These are phyloP conservation scores for Metarhizium rileyi DNA, from an alignment of 2,329 filamentous ascomycete genomes.

Conservation along the genomic window DNA sequence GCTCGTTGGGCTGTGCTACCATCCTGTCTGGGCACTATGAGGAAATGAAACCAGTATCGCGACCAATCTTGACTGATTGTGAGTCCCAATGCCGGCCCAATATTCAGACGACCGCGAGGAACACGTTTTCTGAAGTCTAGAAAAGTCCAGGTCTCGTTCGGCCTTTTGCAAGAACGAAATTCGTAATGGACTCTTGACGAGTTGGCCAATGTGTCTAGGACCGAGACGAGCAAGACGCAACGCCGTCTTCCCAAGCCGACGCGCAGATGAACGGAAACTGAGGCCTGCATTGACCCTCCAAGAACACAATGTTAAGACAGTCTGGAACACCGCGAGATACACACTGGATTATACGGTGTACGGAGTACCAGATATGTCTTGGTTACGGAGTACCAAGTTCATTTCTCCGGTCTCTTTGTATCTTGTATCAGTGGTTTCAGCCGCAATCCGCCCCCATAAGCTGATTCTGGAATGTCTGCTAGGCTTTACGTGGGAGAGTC, in stretches of 20 bases:
- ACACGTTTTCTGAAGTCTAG: no score
- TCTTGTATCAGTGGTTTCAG: neutral
- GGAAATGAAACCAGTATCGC: neutral
- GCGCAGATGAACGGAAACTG: no score
- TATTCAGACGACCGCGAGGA: no score
- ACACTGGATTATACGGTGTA: neutral
- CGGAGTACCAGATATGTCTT: neutral
- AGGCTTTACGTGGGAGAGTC: neutral
- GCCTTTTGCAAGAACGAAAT: no score
- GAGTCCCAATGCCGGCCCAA: neutral
- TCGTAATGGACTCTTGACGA: no score
- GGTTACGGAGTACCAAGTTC: neutral
- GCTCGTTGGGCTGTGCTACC: neutral
- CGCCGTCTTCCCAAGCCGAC: no score
- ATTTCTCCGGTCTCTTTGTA: neutral
- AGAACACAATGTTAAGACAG: neutral
- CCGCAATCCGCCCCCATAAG: constrained; percentile 1
- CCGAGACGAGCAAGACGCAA: no score
- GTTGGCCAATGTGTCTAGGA: no score
- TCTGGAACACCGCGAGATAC: neutral
- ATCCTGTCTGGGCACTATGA: neutral
- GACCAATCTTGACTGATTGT: no score
- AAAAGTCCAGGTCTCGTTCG: no score
- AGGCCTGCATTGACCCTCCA: neutral
- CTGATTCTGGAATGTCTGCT: constrained; percentile 18